These are phyloP conservation scores for Closterium sp. DNA, from an alignment of 139 green algal species.

Conservation along the genomic window DNA sequence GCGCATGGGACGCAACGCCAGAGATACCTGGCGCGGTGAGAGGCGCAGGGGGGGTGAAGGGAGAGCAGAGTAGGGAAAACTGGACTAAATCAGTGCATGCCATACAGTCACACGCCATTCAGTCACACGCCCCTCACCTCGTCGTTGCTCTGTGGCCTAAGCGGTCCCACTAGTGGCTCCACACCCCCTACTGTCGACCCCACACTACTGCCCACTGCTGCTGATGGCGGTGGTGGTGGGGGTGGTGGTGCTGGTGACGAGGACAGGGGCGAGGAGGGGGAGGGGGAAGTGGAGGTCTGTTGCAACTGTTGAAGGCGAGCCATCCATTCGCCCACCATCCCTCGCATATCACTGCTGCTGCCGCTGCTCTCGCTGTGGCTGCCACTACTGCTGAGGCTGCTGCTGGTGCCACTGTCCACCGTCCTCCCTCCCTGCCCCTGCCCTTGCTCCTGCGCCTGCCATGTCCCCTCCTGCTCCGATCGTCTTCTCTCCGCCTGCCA, in stretches of 20 bases:
- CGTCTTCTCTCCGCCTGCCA: background rate
- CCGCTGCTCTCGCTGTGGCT: background rate
- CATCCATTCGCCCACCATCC: background rate
- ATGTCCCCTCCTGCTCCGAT: background rate
- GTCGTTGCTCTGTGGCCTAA: background rate
- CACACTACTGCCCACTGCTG: background rate
- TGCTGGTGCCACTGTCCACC: background rate
- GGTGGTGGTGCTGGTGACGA: background rate
- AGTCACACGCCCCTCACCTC: background rate
- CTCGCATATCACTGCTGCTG: background rate
- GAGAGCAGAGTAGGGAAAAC: background rate
- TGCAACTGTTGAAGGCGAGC: background rate
- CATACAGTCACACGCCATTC: background rate
- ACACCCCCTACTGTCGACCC: background rate
- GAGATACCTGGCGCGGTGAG: too few species aligned
- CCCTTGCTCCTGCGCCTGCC: background rate
- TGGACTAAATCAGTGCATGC: too few species aligned
- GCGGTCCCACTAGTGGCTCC: background rate
- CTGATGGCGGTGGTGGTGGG: background rate
- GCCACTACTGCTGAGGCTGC: background rate
- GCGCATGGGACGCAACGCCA: too few species aligned
- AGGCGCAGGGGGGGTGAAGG: background rate
- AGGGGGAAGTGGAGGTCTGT: background rate
- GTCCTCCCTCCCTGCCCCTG: background rate
- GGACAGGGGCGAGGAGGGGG: background rate